Percentiles rank a stretch among this genome's conserved stretches.
Evolutionary conservation across 192 early-diverging fungal species (phyloP).

Genomic region (Umbelopsis ramanniana): DNA sequence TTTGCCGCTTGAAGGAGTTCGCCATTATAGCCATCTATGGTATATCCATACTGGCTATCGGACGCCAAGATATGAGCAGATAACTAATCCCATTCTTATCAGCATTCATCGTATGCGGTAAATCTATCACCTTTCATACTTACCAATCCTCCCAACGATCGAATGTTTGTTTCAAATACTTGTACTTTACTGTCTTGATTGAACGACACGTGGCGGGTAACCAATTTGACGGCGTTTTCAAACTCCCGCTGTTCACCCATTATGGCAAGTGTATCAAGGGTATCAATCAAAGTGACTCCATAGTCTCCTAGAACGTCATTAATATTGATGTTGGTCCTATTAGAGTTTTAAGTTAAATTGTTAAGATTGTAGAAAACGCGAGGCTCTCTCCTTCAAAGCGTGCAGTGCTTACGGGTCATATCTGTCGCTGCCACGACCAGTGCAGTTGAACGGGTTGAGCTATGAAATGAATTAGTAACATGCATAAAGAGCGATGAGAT

Average conservation of each 20-base stretch:
- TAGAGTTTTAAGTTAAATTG: neutral
- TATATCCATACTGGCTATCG: slow-evolving; percentile 60
- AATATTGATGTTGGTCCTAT: slow-evolving; percentile 56
- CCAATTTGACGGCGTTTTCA: slow-evolving; percentile 62
- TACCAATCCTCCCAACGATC: slow-evolving; percentile 84
- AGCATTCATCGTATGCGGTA: neutral
- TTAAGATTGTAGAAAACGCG: neutral
- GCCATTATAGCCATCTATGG: slow-evolving; percentile 72
- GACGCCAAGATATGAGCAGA: slow-evolving; percentile 88
- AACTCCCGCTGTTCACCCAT: slow-evolving; percentile 72
- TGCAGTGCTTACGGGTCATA: slow-evolving; percentile 54
- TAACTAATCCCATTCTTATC: slow-evolving; percentile 42
- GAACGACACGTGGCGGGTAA: slow-evolving; percentile 72
- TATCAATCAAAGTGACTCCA: slow-evolving; percentile 91
- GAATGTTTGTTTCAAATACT: slow-evolving; percentile 95
- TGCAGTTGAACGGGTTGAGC: slow-evolving; percentile 85
- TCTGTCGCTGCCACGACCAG: slow-evolving; percentile 72
- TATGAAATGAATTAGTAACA: neutral
- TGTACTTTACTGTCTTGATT: slow-evolving; percentile 88
- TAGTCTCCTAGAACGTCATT: slow-evolving; percentile 98
- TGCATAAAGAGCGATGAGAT: neutral
- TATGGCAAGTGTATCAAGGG: slow-evolving; percentile 84
- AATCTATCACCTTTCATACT: neutral
- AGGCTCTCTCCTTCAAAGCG: neutral
- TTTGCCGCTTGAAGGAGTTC: slow-evolving; percentile 79